Percentiles rank a stretch among this genome's conserved stretches.
Evolutionary conservation across 2,329 filamentous ascomycete species (phyloP).

Genomic region (Chaetomium sp.): DNA sequence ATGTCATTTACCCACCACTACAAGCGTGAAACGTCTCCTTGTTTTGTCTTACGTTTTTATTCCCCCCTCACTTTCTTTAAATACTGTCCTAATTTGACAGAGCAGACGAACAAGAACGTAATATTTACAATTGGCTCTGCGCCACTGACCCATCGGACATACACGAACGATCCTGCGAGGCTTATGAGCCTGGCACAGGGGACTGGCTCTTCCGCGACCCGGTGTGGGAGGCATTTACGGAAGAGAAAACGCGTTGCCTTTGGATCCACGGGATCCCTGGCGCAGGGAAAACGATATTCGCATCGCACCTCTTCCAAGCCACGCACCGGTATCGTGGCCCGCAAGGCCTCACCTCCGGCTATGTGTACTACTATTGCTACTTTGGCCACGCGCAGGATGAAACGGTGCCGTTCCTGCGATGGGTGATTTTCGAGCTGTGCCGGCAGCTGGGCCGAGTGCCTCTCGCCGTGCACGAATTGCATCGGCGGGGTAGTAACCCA

Average conservation of each 20-base stretch:
- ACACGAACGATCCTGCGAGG: conserved; percentile 1
- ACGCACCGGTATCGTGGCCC: background rate
- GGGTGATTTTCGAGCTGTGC: conserved; percentile 24
- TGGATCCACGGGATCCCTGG: conserved; percentile 19
- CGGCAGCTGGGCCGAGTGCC: conserved; percentile 12
- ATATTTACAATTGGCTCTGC: conserved; percentile 2
- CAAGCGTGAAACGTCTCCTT: background rate
- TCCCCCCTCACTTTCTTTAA: too few relatives aligned
- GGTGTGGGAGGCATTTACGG: conserved; percentile 13
- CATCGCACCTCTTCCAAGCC: conserved; percentile 10
- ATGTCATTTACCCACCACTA: background rate
- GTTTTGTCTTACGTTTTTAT: background rate
- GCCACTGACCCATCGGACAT: background rate
- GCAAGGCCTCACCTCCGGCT: background rate
- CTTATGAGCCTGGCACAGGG: conserved; percentile 12
- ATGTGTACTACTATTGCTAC: conserved; percentile 29
- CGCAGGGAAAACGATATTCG: conserved; percentile 17
- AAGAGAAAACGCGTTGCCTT: conserved; percentile 4
- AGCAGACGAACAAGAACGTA: background rate
- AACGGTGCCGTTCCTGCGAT: conserved; percentile 24
- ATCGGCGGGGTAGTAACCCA: background rate
- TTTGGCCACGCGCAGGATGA: conserved; percentile 26
- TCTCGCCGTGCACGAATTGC: conserved; percentile 5
- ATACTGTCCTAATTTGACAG: background rate
- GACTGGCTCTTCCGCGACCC: conserved; percentile 13